These are phyloP conservation scores for Hansenula sp. DNA, from an alignment of 1,139 yeast species.

Conservation along the genomic window DNA sequence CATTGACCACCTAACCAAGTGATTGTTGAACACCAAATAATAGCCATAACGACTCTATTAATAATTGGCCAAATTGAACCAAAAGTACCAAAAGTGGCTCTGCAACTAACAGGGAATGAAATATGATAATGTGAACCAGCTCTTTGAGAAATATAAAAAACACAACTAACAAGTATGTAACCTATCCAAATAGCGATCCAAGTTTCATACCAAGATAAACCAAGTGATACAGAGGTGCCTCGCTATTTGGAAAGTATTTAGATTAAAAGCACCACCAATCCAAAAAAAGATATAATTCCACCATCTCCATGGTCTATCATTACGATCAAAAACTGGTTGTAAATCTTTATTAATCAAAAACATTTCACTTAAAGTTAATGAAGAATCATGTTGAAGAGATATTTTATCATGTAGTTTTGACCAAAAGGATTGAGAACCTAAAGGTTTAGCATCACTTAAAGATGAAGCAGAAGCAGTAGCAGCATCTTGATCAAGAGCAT, in stretches of 20 bases:
- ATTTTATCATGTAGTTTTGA: constrained; percentile 4
- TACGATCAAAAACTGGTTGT: constrained; percentile 64
- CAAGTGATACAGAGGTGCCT: constrained; percentile 69
- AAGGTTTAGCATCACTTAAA: background rate
- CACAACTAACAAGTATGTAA: constrained; percentile 53
- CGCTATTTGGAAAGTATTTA: constrained; percentile 89
- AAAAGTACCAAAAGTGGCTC: constrained; percentile 26
- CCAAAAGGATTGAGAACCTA: background rate
- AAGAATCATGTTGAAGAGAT: constrained; percentile 19
- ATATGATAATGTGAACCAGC: constrained; percentile 32
- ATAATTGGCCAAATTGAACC: constrained; percentile 31
- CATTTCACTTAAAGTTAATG: constrained; percentile 42
- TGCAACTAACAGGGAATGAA: constrained; percentile 27
- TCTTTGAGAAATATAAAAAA: constrained; percentile 61
- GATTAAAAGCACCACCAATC: constrained; percentile 84
- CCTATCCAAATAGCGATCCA: constrained; percentile 86
- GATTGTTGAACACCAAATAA: constrained; percentile 57
- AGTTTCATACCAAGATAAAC: constrained; percentile 88
- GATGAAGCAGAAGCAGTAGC: constrained; percentile 9
- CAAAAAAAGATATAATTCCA: constrained; percentile 73
- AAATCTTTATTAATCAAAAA: constrained; percentile 70
- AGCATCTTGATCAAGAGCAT: constrained; percentile 5
- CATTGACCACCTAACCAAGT: constrained; percentile 74
- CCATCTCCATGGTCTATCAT: constrained; percentile 77
- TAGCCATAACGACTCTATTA: constrained; percentile 29